Base-by-base conservation (phyloP, 2,329 filamentous ascomycete genomes). In the Elsinoe australis region DNA sequence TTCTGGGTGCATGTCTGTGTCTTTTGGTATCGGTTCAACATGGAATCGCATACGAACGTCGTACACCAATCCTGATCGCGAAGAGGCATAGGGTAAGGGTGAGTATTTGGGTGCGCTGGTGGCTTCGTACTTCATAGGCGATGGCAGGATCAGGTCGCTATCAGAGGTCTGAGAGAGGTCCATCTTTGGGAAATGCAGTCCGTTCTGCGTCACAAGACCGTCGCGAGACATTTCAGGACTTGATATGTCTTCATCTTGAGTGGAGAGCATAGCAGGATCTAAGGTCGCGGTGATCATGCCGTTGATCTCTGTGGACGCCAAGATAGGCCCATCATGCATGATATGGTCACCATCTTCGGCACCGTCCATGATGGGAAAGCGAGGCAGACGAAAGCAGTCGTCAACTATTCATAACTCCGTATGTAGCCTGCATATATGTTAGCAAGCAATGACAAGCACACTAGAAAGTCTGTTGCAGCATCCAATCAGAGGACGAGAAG, bases 31-130 rank as follows among this genome's bases (percentile, higher is more conserved):
- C 2, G 74, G 70, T 61, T 95, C 94, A 48, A 88, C 85, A 63
- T 98, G 92, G 52, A 94, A 84, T 52, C 92, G 87, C 92, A 98
- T 98, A 24, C 90, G 80, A 50, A 87, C 82, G 68, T 98, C 92
- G 62, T 96, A 98, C 55, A 74, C 69, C 2, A 74, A 59, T 0
- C 71, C 71, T 6, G 71, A 71, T 52, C 61, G 61, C 3, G 56
- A 56, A 0, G 62, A 64, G 3, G 61, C 56, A 49, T 69, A 67
- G 1, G 66, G 65, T 8, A 68, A 54, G 2, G 54, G 47, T n/a
- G 58, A 47, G 49, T 63, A 69, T 49, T 63, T 67, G 19, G 61
- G 52, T 15, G 31, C 33, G 19, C n/a, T 17, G 21, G 36, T 15
- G 22, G 33, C 14, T 38, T 48, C 45, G 14, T 48, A 38, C 45